A percentile compares a stretch with the other conserved stretches of the same genome.
phyloP scores from a whole-genome alignment of 1,284 basidiomycete genomes.

The Puccinia coronata region DNA sequence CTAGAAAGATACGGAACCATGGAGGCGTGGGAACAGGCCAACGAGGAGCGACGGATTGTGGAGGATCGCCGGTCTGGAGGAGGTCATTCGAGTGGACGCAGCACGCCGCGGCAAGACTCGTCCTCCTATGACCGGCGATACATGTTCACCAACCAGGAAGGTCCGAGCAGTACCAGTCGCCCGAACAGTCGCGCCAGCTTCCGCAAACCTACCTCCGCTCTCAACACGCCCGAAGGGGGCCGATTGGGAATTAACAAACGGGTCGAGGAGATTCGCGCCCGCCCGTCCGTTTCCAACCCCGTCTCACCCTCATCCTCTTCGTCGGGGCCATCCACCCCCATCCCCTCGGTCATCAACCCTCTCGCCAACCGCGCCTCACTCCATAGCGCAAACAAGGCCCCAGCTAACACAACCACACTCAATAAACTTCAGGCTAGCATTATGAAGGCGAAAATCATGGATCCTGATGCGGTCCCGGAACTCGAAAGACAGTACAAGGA shows the following conservation, averaged over 20 bases:
- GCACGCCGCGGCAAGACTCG: conserved; percentile 36
- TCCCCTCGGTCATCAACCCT: conserved; percentile 85
- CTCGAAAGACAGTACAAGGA: conserved; percentile 82
- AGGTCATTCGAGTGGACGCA: conserved; percentile 60
- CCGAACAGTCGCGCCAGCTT: conserved; percentile 75
- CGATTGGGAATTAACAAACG: conserved; percentile 13
- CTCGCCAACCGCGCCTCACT: conserved; percentile 34
- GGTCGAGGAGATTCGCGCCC: background rate
- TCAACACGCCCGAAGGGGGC: conserved; percentile 48
- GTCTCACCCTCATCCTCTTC: conserved; percentile 26
- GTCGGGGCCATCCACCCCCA: conserved; percentile 66
- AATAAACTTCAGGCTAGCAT: conserved; percentile 93
- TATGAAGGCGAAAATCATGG: conserved; percentile 83
- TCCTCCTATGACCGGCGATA: conserved; percentile 37
- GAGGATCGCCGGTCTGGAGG: conserved; percentile 69
- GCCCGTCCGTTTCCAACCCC: conserved; percentile 12
- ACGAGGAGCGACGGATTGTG: conserved; percentile 77
- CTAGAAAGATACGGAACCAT: conserved; percentile 82
- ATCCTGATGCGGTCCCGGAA: conserved; percentile 68
- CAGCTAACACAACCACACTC: conserved; percentile 65
- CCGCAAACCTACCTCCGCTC: conserved; percentile 69
- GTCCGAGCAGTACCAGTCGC: conserved; percentile 41
- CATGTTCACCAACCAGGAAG: conserved; percentile 41
- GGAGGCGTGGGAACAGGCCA: conserved; percentile 82
- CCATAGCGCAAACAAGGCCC: conserved; percentile 40